Evolutionary conservation across 2,329 filamentous ascomycete species (phyloP).

Genomic region (Alternaria burnsii): DNA sequence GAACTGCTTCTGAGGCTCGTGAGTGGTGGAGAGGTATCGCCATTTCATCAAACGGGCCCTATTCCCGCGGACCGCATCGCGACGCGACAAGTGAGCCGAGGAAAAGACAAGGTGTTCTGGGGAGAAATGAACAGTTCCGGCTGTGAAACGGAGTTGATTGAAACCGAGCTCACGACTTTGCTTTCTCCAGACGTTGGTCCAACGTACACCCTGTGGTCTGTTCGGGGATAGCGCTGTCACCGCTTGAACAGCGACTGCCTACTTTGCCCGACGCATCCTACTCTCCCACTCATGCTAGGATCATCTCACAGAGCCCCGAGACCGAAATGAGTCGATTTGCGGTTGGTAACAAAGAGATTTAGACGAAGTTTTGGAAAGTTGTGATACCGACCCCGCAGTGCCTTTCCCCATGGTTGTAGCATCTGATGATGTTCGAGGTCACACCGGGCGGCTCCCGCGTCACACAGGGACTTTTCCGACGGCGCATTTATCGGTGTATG

Average conservation of each 20-base stretch:
- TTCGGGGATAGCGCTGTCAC: conserved; percentile 7
- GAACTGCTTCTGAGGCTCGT: conserved; percentile 5
- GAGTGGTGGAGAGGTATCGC: conserved; percentile 20
- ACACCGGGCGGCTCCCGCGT: conserved; percentile 16
- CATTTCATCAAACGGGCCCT: conserved; percentile 12
- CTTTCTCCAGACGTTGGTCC: conserved; percentile 1
- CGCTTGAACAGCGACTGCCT: background rate
- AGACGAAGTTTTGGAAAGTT: background rate
- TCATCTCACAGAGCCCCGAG: background rate
- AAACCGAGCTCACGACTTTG: background rate
- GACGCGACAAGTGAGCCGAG: background rate
- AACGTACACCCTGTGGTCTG: background rate
- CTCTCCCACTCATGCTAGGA: background rate
- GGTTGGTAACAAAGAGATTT: background rate
- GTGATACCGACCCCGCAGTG: conserved; percentile 19
- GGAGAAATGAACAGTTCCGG: background rate
- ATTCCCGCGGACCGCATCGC: conserved; percentile 11
- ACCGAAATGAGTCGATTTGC: background rate
- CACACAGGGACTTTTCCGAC: conserved; percentile 9
- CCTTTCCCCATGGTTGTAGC: conserved; percentile 7
- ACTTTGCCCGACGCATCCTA: background rate
- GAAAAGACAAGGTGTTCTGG: background rate
- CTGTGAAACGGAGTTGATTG: background rate
- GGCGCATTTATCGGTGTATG: background rate
- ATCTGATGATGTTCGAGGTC: conserved; percentile 24